A percentile compares a stretch with the other conserved stretches of the same genome.
Evolutionary conservation across 441 rosid genomes (phyloP).

Genomic region (Gossypium schwendimanii): DNA sequence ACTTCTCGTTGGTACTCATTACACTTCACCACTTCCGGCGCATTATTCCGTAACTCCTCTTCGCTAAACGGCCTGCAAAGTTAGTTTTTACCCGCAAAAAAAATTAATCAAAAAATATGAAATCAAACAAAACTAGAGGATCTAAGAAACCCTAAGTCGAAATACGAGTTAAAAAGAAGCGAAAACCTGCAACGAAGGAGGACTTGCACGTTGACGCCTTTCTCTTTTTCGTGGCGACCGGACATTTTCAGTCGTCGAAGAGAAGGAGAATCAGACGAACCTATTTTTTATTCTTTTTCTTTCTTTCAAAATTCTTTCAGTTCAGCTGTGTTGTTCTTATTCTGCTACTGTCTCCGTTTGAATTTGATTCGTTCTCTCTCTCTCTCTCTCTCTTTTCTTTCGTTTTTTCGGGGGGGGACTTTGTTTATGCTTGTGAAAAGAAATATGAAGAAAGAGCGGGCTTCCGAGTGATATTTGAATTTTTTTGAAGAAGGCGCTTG

Average conservation of each 20-base stretch:
- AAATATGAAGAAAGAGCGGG: constrained; percentile 8
- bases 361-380: not conserved
- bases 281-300: constrained; percentile 11
- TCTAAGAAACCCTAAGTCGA: not conserved
- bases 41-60: constrained; percentile 76
- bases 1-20: constrained; percentile 83
- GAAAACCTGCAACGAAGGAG: constrained; percentile 95
- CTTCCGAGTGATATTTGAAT: constrained; percentile 3
- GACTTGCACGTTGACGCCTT: constrained; percentile 96
- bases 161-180: not conserved
- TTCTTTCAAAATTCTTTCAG: not conserved
- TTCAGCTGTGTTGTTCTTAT: not conserved
- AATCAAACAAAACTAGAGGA: not conserved
- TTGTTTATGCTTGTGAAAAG: not conserved
- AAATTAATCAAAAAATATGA: not conserved
- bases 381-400: not conserved
- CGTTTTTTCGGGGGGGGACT: not conserved
- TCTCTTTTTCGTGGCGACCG: constrained; percentile 90
- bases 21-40: constrained; percentile 90
- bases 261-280: constrained; percentile 42
- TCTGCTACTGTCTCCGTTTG: not conserved
- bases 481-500: not conserved
- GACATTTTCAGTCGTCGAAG: constrained; percentile 55
- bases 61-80: constrained; percentile 78
- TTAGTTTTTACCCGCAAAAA: not conserved